Conservation (phyloP, 768 basidiomycete species). For the Tylopilus plumbeoviolaceoides region DNA sequence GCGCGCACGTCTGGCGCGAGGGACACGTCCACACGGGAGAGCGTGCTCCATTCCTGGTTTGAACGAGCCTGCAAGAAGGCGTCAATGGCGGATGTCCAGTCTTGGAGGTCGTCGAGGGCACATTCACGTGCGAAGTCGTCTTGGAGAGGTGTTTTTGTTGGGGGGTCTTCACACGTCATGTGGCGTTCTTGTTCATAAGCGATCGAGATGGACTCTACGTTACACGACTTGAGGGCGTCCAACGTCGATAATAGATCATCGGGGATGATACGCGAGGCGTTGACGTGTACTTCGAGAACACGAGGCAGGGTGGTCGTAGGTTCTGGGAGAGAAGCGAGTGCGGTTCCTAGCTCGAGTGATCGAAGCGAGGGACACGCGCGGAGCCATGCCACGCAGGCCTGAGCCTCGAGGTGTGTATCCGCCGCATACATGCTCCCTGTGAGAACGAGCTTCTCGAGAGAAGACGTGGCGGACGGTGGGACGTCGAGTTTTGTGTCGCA, state of each 20-base stretch:
- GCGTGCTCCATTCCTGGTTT: slow-evolving; percentile 13
- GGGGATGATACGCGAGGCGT: slow-evolving; percentile 24
- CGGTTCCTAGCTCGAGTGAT: slow-evolving; percentile 19
- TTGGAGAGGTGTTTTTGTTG: neutral
- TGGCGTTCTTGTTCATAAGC: slow-evolving; percentile 14
- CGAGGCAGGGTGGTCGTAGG: neutral
- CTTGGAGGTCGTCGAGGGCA: slow-evolving; percentile 29
- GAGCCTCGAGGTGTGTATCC: slow-evolving; percentile 13
- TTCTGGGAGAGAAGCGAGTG: slow-evolving; percentile 18
- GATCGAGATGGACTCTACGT: slow-evolving; percentile 22
- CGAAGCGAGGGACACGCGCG: slow-evolving; percentile 20
- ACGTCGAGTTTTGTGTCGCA: slow-evolving; percentile 24
- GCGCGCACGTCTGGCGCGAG: slow-evolving; percentile 16
- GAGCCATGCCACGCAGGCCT: slow-evolving; percentile 26
- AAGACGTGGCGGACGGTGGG: neutral
- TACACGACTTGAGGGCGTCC: slow-evolving; percentile 13
- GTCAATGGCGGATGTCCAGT: slow-evolving; percentile 23
- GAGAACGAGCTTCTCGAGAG: slow-evolving; percentile 22
- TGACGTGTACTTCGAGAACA: slow-evolving; percentile 21
- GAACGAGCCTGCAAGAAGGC: slow-evolving; percentile 16
- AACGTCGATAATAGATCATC: slow-evolving; percentile 23
- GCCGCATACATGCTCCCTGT: slow-evolving; percentile 30
- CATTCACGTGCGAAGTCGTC: slow-evolving; percentile 29
- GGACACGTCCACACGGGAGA: slow-evolving; percentile 16
- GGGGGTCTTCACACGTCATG: neutral